Evolutionary conservation across 78 protist genomes (phyloP).

Genomic region (Tieghemostelium lacteum): DNA sequence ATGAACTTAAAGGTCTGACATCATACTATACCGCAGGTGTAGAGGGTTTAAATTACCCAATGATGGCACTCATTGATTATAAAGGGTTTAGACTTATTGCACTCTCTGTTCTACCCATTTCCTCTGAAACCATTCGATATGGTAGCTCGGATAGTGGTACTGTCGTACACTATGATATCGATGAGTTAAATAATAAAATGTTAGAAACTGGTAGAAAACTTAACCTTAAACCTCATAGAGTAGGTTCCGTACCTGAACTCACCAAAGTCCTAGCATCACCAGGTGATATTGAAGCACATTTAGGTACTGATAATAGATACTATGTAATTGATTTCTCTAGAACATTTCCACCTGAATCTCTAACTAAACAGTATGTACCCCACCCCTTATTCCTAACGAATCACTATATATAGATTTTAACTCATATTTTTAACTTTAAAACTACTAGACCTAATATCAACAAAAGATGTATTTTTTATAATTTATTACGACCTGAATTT

Average conservation of each 20-base stretch:
- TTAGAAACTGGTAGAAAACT: slow-evolving; percentile 55
- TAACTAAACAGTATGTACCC: slow-evolving; percentile 10
- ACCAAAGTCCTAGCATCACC: slow-evolving; percentile 39
- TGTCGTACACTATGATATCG: slow-evolving; percentile 20
- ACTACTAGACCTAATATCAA: slow-evolving; percentile 31
- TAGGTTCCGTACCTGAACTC: slow-evolving; percentile 19
- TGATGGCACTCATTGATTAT: slow-evolving; percentile 85
- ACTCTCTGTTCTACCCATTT: slow-evolving; percentile 78
- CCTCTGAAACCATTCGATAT: slow-evolving; percentile 66
- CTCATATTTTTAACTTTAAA: too few species aligned
- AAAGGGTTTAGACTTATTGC: slow-evolving; percentile 85
- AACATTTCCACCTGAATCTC: slow-evolving; percentile 85
- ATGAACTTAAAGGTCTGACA: slow-evolving; percentile 81
- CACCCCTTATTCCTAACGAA: too few species aligned
- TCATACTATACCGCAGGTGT: slow-evolving; percentile 64
- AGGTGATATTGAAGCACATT: slow-evolving; percentile 79
- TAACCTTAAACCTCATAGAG: slow-evolving; percentile 60
- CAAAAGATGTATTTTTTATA: slow-evolving; percentile 70
- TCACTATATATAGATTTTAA: too few species aligned
- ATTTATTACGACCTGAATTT: slow-evolving; percentile 82
- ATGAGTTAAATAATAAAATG: slow-evolving; percentile 71
- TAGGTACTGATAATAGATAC: slow-evolving; percentile 52
- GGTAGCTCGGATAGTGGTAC: slow-evolving; percentile 81
- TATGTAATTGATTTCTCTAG: slow-evolving; percentile 86
- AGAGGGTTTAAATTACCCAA: slow-evolving; percentile 70